Conservation (phyloP, 2,329 filamentous ascomycete species). For the Paraconiothyrium sp. region DNA sequence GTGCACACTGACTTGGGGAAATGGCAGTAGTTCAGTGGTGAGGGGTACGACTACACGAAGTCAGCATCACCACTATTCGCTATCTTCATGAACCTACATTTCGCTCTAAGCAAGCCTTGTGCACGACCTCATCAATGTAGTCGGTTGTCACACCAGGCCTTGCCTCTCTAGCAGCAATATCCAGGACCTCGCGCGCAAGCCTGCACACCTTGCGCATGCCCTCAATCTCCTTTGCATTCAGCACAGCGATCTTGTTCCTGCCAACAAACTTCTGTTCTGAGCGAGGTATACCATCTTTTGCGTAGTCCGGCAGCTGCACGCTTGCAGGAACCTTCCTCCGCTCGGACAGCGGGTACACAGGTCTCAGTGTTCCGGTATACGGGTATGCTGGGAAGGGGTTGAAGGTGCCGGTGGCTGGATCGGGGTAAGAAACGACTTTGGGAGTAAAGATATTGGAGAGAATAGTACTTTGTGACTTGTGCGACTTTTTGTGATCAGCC, state of each 20-base stretch:
- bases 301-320: conserved; percentile 88
- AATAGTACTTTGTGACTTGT: conserved; percentile 81
- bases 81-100: conserved; percentile 70
- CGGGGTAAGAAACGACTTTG: conserved; percentile 87
- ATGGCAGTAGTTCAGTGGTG: conserved; percentile 91
- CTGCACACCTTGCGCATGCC: conserved; percentile 93
- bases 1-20: conserved; percentile 99
- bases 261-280: conserved; percentile 72
- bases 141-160: conserved; percentile 96
- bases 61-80: conserved; percentile 24
- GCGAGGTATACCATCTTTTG: conserved; percentile 78
- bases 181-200: conserved; percentile 87
- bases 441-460: conserved; percentile 79
- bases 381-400: conserved; percentile 92
- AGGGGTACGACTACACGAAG: conserved; percentile 82
- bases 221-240: conserved; percentile 82
- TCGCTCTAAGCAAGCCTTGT: conserved; percentile 92
- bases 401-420: conserved; percentile 87
- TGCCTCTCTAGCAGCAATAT: conserved; percentile 84
- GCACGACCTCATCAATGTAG: conserved; percentile 91
- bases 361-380: conserved; percentile 82
- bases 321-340: conserved; percentile 71
- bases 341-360: conserved; percentile 71
- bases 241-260: conserved; percentile 82
- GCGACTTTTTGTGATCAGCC: conserved; percentile 82